Base-by-base conservation (phyloP, 1,139 yeast genomes). In the Scheffersomyces stambukii region DNA sequence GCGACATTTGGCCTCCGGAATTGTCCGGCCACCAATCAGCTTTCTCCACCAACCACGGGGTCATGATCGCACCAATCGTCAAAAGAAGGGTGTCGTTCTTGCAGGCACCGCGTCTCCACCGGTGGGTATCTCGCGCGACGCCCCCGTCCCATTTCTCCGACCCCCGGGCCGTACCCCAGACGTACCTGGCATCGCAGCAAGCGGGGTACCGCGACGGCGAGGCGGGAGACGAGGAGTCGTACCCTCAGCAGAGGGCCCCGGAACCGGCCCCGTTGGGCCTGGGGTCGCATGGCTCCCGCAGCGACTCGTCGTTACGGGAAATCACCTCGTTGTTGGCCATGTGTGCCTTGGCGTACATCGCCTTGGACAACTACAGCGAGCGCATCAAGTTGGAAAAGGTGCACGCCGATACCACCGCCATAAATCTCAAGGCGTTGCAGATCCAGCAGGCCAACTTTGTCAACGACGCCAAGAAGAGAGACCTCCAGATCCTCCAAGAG, bases 281-380 rank as follows among this genome's bases (percentile, higher is more conserved):
- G n/a, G n/a, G n/a, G n/a, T n/a, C n/a, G n/a, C 4, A 13, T 14
- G 10, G 15, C 13, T 21, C 24, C 15, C 18, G 27, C 7, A 30
- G 36, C 11, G 42, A 39, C 21, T 27, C 34, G n/a, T 37, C 54
- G 1, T 13, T 60, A 7, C 49, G 48, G 28, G 71, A 65, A 25
- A 33, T 65, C 13, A 45, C 64, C 2, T 44, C 60, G 3, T 44
- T 64, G 13, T 29, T 65, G n/a, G 68, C 67, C 3, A 57, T 61
- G 56, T 45, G 55, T 21, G 56, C 62, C 3, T 47, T 66, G 24
- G 60, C 72, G 1, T 75, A 68, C 41, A 53, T 75, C 26, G 77
- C 80, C 2, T 41, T 74, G 5, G 80, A 75, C 42, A 73, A 70
- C 42, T 74, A 74, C 45, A 45, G 57, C 15, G 58, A 58, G 19